phyloP scores from a whole-genome alignment of 306 rosid genomes.

The Elaeagnus macrophylla region DNA sequence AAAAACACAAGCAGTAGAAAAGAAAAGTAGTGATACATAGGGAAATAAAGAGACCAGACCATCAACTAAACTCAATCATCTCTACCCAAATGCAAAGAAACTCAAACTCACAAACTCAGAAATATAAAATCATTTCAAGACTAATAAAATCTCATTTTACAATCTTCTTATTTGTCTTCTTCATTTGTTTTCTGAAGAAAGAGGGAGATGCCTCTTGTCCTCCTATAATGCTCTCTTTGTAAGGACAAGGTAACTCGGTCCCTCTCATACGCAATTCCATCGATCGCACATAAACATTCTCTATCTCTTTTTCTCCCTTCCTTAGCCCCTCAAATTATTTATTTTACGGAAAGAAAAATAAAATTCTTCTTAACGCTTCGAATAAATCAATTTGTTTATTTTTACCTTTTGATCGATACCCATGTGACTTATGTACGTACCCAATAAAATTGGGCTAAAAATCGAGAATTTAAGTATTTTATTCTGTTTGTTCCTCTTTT shows the following conservation, averaged over 20 bases:
- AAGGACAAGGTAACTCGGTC: slow-evolving; percentile 39
- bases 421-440: background rate
- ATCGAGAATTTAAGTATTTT: slow-evolving; percentile 2
- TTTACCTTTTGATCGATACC: slow-evolving; percentile 20
- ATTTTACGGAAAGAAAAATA: background rate
- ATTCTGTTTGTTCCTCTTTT: background rate
- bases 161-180: background rate
- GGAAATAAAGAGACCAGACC: too few species aligned
- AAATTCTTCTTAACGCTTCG: slow-evolving; percentile 1
- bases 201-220: slow-evolving; percentile 37
- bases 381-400: slow-evolving; percentile 12
- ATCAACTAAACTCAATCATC: too few species aligned
- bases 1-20: too few species aligned
- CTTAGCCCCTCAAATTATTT: background rate
- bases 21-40: too few species aligned
- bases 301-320: background rate
- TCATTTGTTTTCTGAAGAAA: slow-evolving; percentile 7
- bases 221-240: slow-evolving; percentile 44
- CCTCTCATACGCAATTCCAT: slow-evolving; percentile 15
- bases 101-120: too few species aligned
- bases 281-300: background rate
- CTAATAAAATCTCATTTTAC: too few species aligned
- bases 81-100: too few species aligned
- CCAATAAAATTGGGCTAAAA: background rate
- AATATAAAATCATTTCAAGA: too few species aligned